A percentile compares a stretch with the other conserved stretches of the same genome.
These are phyloP conservation scores for Diplodia mutila DNA, from an alignment of 2,329 filamentous ascomycete genomes.

Conservation along the genomic window DNA sequence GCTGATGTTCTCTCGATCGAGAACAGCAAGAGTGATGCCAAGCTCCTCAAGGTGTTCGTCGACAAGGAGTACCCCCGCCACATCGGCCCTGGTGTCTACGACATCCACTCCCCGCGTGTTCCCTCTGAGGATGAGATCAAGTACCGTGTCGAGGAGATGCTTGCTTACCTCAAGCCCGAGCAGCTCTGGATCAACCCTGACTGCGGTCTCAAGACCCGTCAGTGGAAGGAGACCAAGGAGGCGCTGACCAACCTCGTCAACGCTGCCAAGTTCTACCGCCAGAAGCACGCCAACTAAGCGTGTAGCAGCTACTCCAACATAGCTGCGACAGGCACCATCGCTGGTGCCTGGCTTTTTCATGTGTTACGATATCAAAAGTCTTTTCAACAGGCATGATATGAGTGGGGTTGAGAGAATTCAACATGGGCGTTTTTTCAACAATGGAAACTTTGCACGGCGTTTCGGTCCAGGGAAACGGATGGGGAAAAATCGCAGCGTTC, in stretches of 20 bases:
- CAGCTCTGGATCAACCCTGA: slow-evolving; percentile 99
- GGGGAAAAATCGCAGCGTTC: slow-evolving; percentile 23
- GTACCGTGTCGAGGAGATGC: slow-evolving; percentile 97
- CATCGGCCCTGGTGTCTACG: slow-evolving; percentile 98
- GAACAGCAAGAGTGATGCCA: slow-evolving; percentile 99
- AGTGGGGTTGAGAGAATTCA: slow-evolving; percentile 18
- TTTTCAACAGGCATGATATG: slow-evolving; percentile 28
- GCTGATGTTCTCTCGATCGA: slow-evolving; percentile 98
- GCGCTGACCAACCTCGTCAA: slow-evolving; percentile 96
- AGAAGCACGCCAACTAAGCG: slow-evolving; percentile 73
- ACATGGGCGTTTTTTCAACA: slow-evolving; percentile 27
- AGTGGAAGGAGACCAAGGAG: slow-evolving; percentile 99
- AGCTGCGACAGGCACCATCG: slow-evolving; percentile 18
- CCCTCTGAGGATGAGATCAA: slow-evolving; percentile 98
- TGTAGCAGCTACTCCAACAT: slow-evolving; percentile 29
- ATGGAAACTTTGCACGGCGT: slow-evolving; percentile 22
- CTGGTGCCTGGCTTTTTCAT: slow-evolving; percentile 11
- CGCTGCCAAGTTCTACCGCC: slow-evolving; percentile 94
- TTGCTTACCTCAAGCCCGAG: slow-evolving; percentile 91
- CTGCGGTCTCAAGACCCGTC: slow-evolving; percentile 98
- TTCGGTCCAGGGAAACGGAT: slow-evolving; percentile 17
- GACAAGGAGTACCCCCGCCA: slow-evolving; percentile 96
- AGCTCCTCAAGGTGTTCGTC: slow-evolving; percentile 98
- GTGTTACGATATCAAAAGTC: slow-evolving; percentile 28
- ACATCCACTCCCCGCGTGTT: slow-evolving; percentile 99